Evolutionary conservation across 2,329 filamentous ascomycete genomes (phyloP), one percentile per base, ranked within the genome.

Genomic region (Fusarium protoensiforme): DNA sequence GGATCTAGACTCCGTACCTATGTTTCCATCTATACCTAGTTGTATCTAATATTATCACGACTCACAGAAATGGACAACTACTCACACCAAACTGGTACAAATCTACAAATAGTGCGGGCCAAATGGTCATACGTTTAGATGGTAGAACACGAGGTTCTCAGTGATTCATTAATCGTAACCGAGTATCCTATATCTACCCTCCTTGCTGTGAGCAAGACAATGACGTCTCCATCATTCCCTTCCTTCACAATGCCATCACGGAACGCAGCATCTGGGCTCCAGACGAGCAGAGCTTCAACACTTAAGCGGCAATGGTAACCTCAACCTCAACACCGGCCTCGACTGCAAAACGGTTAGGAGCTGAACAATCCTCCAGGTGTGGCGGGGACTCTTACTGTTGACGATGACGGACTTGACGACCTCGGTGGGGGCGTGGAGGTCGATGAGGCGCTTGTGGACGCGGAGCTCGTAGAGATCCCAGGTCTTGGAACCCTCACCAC

Each of bases 401-500:
- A 96, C 93, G 85, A 96, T 96, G 89, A 96, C 95, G 87, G 94
- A 92, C 92, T 97, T 97, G 88, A 97, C 94, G 78, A 96, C 92
- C 92, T 99, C 96, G 82, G 96, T 99, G 74, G 96, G 96, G 81
- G 96, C 96, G 88, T 97, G 95, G 78, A 99, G 90, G 87, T 98
- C 95, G 84, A 98, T 98, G 83, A 98, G 90, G 81, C 95, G 93
- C 93, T 98, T 98, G 92, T 98, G 95, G 85, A 98, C 97, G 89
- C 96, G 93, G 95, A 99, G 97, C 93, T 99, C 96, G 87, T 90
- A 99, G 86, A 90, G 92, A 86, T 98, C 96, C 96, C 96, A 99
- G 84, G 96, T 99, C 94, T 99, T 99, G 87, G 93, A 97, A 89
- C 96, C 96, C 92, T 99, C 96, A 93, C 96, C 96, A 88, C 94